A percentile compares a stretch with the other conserved stretches of the same genome.
phyloP scores from a whole-genome alignment of 2,329 filamentous ascomycete genomes.

The Gaeumannomyces sp. region DNA sequence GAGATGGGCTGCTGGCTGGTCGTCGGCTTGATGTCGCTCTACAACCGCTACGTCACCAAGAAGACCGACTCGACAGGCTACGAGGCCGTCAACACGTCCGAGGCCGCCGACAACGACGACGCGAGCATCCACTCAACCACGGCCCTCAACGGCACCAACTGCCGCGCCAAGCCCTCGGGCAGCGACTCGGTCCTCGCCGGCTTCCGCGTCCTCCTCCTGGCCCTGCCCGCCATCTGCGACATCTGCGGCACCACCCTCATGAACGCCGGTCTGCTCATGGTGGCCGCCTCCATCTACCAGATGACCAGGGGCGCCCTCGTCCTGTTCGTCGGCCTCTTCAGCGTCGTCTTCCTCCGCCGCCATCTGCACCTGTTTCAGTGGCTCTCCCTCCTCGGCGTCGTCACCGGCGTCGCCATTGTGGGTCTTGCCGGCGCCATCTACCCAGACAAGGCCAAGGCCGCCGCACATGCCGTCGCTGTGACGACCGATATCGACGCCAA shows the following conservation, averaged over 20 bases:
- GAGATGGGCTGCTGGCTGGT: slow-evolving; percentile 97
- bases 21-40: slow-evolving; percentile 62
- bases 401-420: slow-evolving; percentile 81
- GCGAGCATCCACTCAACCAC: slow-evolving; percentile 37
- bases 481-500: slow-evolving; percentile 33
- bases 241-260: slow-evolving; percentile 94
- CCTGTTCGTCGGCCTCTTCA: slow-evolving; percentile 92
- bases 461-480: slow-evolving; percentile 18
- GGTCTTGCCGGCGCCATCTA: slow-evolving; percentile 83
- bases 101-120: slow-evolving; percentile 39
- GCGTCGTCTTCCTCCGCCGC: slow-evolving; percentile 79
- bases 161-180: slow-evolving; percentile 29
- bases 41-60: slow-evolving; percentile 48
- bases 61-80: slow-evolving; percentile 49
- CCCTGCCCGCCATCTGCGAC: slow-evolving; percentile 85
- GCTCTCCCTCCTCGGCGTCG: slow-evolving; percentile 79
- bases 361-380: slow-evolving; percentile 85
- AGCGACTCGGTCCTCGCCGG: slow-evolving; percentile 60
- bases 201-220: slow-evolving; percentile 65
- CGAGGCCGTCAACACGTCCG: slow-evolving; percentile 49
- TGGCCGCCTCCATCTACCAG: slow-evolving; percentile 93
- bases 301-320: slow-evolving; percentile 96
- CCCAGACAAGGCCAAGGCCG: slow-evolving; percentile 43
- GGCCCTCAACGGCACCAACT: slow-evolving; percentile 43
- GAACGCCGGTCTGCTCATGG: slow-evolving; percentile 91